These are phyloP conservation scores for Furcasterigmium furcatum DNA, from an alignment of 2,329 filamentous ascomycete species.

Conservation along the genomic window DNA sequence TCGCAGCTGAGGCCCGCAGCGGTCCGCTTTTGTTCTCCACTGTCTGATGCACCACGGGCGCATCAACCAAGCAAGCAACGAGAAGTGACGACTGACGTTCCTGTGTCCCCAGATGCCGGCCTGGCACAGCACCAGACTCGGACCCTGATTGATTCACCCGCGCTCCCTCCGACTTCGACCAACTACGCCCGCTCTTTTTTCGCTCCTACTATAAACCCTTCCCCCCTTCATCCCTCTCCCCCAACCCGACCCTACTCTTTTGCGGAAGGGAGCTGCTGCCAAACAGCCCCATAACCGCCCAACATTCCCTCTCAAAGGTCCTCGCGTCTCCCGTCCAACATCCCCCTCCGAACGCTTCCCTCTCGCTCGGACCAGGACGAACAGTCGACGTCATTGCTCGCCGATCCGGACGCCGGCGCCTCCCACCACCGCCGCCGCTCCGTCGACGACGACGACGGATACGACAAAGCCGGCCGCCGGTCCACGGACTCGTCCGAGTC, in stretches of 20 bases:
- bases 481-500: conserved; percentile 58
- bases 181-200: conserved; percentile 5
- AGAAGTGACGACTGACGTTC: conserved; percentile 1
- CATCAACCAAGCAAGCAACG: not conserved
- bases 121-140: not conserved
- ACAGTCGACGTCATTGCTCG: conserved; percentile 42
- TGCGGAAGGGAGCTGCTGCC: conserved; percentile 69
- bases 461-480: conserved; percentile 34
- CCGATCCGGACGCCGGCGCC: conserved; percentile 14
- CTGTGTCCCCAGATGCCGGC: conserved; percentile 3
- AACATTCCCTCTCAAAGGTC: conserved; percentile 78
- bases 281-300: conserved; percentile 72
- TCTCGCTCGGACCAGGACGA: conserved; percentile 31
- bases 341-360: conserved; percentile 77
- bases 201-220: conserved; percentile 20
- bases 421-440: conserved; percentile 33
- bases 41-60: not conserved
- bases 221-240: conserved; percentile 27
- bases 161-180: not conserved
- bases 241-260: conserved; percentile 21
- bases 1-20: too few relatives aligned
- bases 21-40: not conserved
- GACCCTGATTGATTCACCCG: conserved; percentile 5
- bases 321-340: conserved; percentile 74
- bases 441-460: conserved; percentile 21